A percentile compares a stretch with the other conserved stretches of the same genome.
Evolutionary conservation across 768 basidiomycete genomes (phyloP).

Genomic region (Suillus clintonianus): DNA sequence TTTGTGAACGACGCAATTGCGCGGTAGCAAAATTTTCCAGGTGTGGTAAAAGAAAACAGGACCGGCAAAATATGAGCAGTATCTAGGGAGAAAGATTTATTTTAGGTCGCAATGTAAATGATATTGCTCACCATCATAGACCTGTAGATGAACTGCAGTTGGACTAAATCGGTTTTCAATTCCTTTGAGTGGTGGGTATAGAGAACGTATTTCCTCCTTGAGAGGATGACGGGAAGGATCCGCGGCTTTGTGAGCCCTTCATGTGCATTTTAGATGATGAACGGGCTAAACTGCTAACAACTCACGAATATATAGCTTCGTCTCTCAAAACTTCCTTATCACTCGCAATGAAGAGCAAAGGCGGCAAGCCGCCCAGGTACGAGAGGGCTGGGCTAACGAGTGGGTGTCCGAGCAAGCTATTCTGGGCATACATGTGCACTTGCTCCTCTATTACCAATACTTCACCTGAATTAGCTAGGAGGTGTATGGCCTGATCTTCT

Average conservation of each 20-base stretch:
- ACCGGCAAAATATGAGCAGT: conserved; percentile 74
- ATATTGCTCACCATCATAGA: conserved; percentile 73
- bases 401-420: conserved; percentile 75
- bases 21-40: conserved; percentile 79
- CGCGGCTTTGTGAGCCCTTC: conserved; percentile 89
- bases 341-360: conserved; percentile 80
- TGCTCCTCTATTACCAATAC: conserved; percentile 59
- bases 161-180: conserved; percentile 56
- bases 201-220: conserved; percentile 40
- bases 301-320: conserved; percentile 83
- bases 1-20: conserved; percentile 73
- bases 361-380: conserved; percentile 90
- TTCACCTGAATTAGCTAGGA: conserved; percentile 53
- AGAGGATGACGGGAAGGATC: conserved; percentile 70
- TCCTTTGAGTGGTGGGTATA: conserved; percentile 60
- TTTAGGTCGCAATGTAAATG: conserved; percentile 23
- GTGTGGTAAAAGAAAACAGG: conserved; percentile 74
- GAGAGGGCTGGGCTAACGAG: conserved; percentile 79
- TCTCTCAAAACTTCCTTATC: conserved; percentile 92
- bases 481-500: conserved; percentile 45
- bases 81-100: conserved; percentile 41
- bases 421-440: conserved; percentile 85
- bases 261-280: background rate
- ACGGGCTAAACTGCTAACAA: background rate
- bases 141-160: conserved; percentile 88